Evolutionary conservation across 2,329 filamentous ascomycete species (phyloP), one percentile per base, ranked within the genome.

Genomic region (Talaromyces pinophilus): DNA sequence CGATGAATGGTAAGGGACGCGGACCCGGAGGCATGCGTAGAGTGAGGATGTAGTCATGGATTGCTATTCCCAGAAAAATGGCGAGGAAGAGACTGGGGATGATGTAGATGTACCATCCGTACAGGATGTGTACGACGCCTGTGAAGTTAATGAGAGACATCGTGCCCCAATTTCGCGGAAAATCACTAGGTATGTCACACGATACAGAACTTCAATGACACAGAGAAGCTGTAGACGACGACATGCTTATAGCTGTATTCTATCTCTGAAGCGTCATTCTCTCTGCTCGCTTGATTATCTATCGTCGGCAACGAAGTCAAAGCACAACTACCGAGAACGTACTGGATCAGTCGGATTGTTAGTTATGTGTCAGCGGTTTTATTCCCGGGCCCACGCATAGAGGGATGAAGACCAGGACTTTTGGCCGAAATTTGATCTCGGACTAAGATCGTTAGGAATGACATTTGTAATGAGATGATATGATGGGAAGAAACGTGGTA

Each of bases 1-100:
- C 73, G 50, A 74, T 50, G 50, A 74, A 72, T 5, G 73, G 73
- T 8, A 71, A 40, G 10, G 72, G 73, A 15, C 63, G 69, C 40
- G 72, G 73, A 1, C 73, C 73, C 17, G 72, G 73, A 10, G 73
- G 73, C 65, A 75, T 81, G 59, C 78, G 76, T 1, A 68, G 63
- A 44, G 62, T 68, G 35, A 71, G 65, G 1, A 69, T 42, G 35
- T 67, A 69, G 44, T 71, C 70, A 62, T 70, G 67, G 8, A 77
- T 57, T 1, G 79, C 57, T 22, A 75, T 71, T n/a, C 40, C 65
- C n/a, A 59, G 22, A 2, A 65, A 1, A 52, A 64, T 64, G 11
- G 59, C 42, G 33, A 54, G 33, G n/a, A 8, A 50, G 1, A 35
- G 28, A n/a, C 52, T 57, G 52, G 30, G 52, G 8, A 57, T 57